phyloP scores from a whole-genome alignment of 2,329 filamentous ascomycete species.

The Calonectria fujianensis region DNA sequence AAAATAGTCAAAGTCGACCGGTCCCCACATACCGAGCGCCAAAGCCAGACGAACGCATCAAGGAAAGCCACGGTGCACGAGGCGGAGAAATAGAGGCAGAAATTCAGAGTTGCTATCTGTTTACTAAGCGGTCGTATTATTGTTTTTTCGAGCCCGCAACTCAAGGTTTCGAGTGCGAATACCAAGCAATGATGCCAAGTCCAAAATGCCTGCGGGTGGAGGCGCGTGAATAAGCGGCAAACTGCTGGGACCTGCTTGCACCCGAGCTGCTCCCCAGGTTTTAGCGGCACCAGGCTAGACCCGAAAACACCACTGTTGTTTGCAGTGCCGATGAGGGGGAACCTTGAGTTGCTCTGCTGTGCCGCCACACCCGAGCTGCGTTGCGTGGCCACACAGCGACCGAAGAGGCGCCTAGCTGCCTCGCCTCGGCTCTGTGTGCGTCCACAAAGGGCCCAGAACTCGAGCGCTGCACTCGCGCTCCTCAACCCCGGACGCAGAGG shows the following conservation, averaged over 20 bases:
- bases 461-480: neutral
- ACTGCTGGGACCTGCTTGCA: neutral
- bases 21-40: slow-evolving; percentile 32
- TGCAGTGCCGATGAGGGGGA: neutral
- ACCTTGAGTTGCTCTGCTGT: neutral
- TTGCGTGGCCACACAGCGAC: slow-evolving; percentile 16
- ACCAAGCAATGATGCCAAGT: neutral
- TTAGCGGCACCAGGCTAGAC: neutral
- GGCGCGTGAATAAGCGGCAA: neutral
- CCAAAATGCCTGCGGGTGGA: neutral
- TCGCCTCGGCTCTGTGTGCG: neutral
- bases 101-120: neutral
- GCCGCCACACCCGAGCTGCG: slow-evolving; percentile 15
- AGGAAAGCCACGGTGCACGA: neutral
- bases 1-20: slow-evolving; percentile 9
- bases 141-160: neutral
- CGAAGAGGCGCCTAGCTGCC: neutral
- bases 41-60: neutral
- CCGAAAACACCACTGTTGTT: neutral
- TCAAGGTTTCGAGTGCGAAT: too few relatives aligned
- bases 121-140: neutral
- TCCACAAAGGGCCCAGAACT: neutral
- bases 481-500: neutral
- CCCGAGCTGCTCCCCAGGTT: neutral
- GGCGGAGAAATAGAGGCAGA: neutral